Conservation (phyloP, 306 rosid genomes). For the Begonia loranthoides region DNA sequence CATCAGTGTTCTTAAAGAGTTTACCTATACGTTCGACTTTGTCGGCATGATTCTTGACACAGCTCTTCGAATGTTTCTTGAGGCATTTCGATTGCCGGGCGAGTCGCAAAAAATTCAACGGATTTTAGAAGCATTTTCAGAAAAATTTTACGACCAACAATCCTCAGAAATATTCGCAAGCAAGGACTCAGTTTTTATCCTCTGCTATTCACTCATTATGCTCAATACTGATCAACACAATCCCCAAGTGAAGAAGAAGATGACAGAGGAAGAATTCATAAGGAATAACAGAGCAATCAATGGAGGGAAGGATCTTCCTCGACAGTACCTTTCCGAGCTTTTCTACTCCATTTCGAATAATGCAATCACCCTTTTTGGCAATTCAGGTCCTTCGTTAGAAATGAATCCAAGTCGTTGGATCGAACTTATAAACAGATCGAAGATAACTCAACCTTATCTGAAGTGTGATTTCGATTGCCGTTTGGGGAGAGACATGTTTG, state of each 20-base stretch:
- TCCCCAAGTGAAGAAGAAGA: conserved; percentile 92
- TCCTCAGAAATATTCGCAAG: conserved; percentile 50
- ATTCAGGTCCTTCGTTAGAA: conserved; percentile 27
- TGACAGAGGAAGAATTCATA: conserved; percentile 90
- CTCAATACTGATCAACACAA: conserved; percentile 93
- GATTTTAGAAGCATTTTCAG: conserved; percentile 62
- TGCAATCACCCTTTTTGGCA: conserved; percentile 41
- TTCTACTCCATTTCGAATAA: conserved; percentile 49
- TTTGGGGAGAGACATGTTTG: conserved; percentile 87
- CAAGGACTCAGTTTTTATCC: conserved; percentile 70
- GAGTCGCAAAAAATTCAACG: conserved; percentile 93
- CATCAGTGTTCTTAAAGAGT: conserved; percentile 57
- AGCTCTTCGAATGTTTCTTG: conserved; percentile 66
- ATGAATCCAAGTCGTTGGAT: conserved; percentile 82
- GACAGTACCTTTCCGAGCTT: conserved; percentile 74
- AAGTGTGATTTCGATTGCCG: conserved; percentile 40
- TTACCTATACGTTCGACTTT: conserved; percentile 53
- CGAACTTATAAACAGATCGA: conserved; percentile 65
- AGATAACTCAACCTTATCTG: conserved; percentile 19
- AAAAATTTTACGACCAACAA: conserved; percentile 52
- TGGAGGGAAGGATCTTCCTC: conserved; percentile 84
- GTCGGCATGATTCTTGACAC: conserved; percentile 70
- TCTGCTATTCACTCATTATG: conserved; percentile 86
- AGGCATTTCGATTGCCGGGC: conserved; percentile 68
- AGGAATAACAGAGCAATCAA: conserved; percentile 79